Conservation (phyloP, 345 rosid species). For the Pseudoturritis turrita region DNA sequence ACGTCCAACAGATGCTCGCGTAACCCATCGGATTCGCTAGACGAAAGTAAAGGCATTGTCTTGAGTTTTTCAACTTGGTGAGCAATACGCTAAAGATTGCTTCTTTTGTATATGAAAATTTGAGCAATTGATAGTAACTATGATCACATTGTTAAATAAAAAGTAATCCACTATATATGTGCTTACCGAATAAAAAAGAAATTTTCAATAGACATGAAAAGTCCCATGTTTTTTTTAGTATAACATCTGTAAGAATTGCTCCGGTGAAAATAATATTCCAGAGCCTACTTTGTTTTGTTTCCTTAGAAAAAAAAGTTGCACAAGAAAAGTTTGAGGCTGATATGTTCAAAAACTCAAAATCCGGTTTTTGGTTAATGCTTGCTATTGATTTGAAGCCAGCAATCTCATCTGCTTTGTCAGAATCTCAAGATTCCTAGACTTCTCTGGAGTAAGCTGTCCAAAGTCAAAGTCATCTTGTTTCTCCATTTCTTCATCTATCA, state of each 20-base stretch:
- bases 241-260: neutral
- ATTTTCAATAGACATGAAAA: no score
- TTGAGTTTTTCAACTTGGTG: no score
- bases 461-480: slow-evolving; percentile 33
- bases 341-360: slow-evolving; percentile 19
- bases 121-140: no score
- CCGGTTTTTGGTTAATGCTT: neutral
- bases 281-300: neutral
- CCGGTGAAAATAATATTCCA: neutral
- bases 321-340: slow-evolving; percentile 1
- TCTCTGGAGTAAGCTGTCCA: slow-evolving; percentile 40
- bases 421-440: slow-evolving; percentile 42
- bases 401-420: slow-evolving; percentile 51
- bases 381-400: slow-evolving; percentile 40
- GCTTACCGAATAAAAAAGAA: no score
- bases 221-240: neutral
- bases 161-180: no score
- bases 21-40: slow-evolving; percentile 25
- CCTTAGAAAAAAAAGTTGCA: neutral
- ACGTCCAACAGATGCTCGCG: slow-evolving; percentile 43
- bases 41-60: slow-evolving; percentile 11
- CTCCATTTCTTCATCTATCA: slow-evolving; percentile 46
- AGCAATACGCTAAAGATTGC: no score
- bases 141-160: no score
- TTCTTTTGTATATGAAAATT: no score